phyloP scores from a whole-genome alignment of 2,329 filamentous ascomycete species.

The Paradendryphiella salina region DNA sequence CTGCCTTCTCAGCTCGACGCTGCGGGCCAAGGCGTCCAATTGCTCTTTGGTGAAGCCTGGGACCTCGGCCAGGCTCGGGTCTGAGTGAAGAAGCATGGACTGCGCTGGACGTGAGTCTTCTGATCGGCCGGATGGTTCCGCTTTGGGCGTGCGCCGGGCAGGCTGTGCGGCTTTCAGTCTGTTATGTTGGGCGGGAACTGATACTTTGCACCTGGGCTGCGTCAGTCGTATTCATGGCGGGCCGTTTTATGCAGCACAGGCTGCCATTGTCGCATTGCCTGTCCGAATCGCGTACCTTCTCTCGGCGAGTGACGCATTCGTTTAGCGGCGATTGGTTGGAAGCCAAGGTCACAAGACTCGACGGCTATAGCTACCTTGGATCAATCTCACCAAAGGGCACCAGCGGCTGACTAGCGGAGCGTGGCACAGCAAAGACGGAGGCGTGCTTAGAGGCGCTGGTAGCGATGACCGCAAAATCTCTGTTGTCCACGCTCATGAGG shows the following conservation, averaged over 20 bases:
- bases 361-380: conserved; percentile 4
- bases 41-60: conserved; percentile 39
- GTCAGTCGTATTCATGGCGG: conserved; percentile 26
- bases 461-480: conserved; percentile 13
- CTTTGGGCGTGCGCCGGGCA: conserved; percentile 14
- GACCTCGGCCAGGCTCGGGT: conserved; percentile 38
- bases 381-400: conserved; percentile 5
- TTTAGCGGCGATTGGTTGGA: conserved; percentile 24
- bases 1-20: conserved; percentile 42
- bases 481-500: conserved; percentile 14
- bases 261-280: conserved; percentile 13
- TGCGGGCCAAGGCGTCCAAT: conserved; percentile 39
- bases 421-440: not conserved
- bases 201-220: conserved; percentile 15
- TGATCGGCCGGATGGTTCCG: conserved; percentile 27
- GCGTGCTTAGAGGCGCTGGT: conserved; percentile 1
- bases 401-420: conserved; percentile 1
- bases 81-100: conserved; percentile 40
- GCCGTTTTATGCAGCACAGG: conserved; percentile 11
- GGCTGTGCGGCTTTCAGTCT: conserved; percentile 8
- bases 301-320: conserved; percentile 37
- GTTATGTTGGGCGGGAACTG: conserved; percentile 1
- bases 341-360: conserved; percentile 21
- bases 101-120: conserved; percentile 8
- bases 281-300: conserved; percentile 30